Conservation (phyloP, 2,329 filamentous ascomycete genomes). For the Colletotrichum sp. region DNA sequence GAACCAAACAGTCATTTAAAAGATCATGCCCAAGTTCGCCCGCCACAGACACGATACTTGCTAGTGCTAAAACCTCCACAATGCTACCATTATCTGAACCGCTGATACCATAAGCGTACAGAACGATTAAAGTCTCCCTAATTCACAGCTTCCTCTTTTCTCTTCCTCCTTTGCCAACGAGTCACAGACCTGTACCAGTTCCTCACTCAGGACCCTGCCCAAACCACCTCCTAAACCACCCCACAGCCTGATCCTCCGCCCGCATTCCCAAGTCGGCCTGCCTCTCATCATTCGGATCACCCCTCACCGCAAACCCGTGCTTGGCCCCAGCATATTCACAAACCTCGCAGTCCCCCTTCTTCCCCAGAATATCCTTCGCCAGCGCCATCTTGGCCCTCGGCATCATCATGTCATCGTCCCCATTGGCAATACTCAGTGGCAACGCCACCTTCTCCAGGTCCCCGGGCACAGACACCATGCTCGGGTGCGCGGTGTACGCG, state of each 20-base stretch:
- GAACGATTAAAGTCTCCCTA: not conserved
- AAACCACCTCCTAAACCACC: constrained; percentile 30
- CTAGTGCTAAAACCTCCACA: not conserved
- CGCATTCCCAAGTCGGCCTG: constrained; percentile 27
- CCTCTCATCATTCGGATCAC: constrained; percentile 25
- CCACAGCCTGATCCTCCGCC: constrained; percentile 31
- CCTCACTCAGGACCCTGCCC: not conserved
- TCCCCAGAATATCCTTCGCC: constrained; percentile 39
- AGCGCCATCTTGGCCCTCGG: constrained; percentile 32
- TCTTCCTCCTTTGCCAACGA: not conserved
- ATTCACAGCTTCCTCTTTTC: not conserved
- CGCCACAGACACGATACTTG: not conserved
- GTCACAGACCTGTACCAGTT: not conserved
- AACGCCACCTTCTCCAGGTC: constrained; percentile 50
- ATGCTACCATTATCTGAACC: not conserved
- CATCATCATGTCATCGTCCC: constrained; percentile 48
- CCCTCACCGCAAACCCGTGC: constrained; percentile 33
- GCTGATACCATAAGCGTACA: not conserved
- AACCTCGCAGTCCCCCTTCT: constrained; percentile 29
- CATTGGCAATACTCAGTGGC: constrained; percentile 52
- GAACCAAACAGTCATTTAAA: not conserved
- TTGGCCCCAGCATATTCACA: constrained; percentile 31
- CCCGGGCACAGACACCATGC: constrained; percentile 46
- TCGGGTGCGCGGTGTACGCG: constrained; percentile 59
- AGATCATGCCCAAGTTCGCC: not conserved